Conservation (phyloP, 768 basidiomycete species). For the Kwoniella sp. region DNA sequence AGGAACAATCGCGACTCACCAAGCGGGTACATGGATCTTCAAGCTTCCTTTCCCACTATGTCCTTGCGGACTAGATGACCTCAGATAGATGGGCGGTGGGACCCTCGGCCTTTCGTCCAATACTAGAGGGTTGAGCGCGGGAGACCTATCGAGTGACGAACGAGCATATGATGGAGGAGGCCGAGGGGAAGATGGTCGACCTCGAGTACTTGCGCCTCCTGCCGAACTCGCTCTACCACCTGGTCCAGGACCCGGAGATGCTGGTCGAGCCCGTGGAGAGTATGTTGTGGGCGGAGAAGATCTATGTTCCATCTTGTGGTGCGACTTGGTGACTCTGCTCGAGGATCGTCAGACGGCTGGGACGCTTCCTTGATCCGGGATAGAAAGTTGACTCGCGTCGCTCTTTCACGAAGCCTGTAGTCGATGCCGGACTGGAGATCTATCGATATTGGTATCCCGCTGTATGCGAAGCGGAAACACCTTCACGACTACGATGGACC, state of each 20-base stretch:
- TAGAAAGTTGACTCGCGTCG: too few relatives aligned
- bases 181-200: slow-evolving; percentile 18
- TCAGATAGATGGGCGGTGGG: slow-evolving; percentile 39
- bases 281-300: slow-evolving; percentile 2
- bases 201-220: slow-evolving; percentile 8
- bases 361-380: too few relatives aligned
- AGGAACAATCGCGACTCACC: too few relatives aligned
- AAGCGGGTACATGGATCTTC: slow-evolving; percentile 45
- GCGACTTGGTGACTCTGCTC: too few relatives aligned
- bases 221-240: not conserved
- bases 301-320: not conserved
- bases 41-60: slow-evolving; percentile 26
- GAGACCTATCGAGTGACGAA: slow-evolving; percentile 32
- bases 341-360: too few relatives aligned
- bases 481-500: too few relatives aligned
- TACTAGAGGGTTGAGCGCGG: slow-evolving; percentile 22
- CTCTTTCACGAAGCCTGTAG: too few relatives aligned
- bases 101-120: slow-evolving; percentile 32
- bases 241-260: not conserved
- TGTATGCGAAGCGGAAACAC: too few relatives aligned
- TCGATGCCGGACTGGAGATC: too few relatives aligned
- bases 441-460: too few relatives aligned
- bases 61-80: slow-evolving; percentile 28
- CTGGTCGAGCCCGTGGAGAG: not conserved
- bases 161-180: slow-evolving; percentile 33